Conservation (phyloP, 768 basidiomycete species). For the Strobilomyces echinocephalus region DNA sequence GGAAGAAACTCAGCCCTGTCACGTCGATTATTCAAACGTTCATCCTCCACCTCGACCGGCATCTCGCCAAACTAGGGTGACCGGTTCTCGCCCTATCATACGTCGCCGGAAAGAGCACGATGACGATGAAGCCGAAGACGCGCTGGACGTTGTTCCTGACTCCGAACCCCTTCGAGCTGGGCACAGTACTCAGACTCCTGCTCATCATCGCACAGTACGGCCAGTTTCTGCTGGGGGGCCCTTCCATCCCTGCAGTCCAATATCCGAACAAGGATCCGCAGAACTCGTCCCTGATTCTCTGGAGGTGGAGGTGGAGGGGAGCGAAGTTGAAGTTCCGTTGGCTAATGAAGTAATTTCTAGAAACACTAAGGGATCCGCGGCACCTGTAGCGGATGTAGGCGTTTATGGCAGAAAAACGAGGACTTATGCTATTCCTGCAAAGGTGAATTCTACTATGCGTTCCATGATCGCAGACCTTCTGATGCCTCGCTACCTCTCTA, state of each 20-base stretch:
- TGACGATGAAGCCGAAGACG: conserved; percentile 28
- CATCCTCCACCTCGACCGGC: background rate
- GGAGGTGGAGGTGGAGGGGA: conserved; percentile 28
- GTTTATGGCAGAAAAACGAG: conserved; percentile 5
- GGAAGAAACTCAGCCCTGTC: conserved; percentile 17
- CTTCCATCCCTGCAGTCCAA: conserved; percentile 22
- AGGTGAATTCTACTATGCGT: conserved; percentile 12
- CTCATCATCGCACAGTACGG: background rate
- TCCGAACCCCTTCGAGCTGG: conserved; percentile 50
- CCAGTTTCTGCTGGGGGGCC: conserved; percentile 13
- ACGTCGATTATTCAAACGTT: background rate
- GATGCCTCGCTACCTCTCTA: background rate
- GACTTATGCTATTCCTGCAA: conserved; percentile 6
- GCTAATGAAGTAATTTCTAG: conserved; percentile 26
- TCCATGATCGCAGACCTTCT: background rate
- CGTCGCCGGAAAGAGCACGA: background rate
- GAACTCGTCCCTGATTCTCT: conserved; percentile 29
- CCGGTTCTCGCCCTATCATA: background rate
- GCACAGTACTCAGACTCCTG: conserved; percentile 9
- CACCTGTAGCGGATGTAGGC: background rate
- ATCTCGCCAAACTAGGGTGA: background rate
- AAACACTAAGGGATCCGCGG: conserved; percentile 7
- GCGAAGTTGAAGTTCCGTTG: conserved; percentile 43
- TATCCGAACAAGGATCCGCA: conserved; percentile 18
- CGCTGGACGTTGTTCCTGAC: conserved; percentile 55